Evolutionary conservation across 306 rosid genomes (phyloP), one percentile per base, ranked within the genome.

Genomic region (Vicia sativa): DNA sequence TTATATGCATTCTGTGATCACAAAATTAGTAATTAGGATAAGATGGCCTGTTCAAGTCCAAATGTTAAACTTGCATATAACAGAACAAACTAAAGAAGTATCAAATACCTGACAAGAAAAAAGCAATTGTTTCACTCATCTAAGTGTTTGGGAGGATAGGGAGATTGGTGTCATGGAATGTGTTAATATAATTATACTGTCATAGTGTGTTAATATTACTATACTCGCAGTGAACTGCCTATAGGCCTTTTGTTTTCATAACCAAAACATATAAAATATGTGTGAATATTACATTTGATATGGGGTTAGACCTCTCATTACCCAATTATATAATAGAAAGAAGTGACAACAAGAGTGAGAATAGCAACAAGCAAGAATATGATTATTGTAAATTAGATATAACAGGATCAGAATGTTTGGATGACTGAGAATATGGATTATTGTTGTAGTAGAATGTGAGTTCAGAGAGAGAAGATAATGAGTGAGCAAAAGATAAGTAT

Each of bases 1-100:
- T 58, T 44, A 86, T 70, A 65, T 86, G 79, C 79, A 59, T 75
- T 77, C 98, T 92, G 73, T 41, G 16, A 65, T 14, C 68, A 77
- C 18, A 44, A 60, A 15, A 25, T 46, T 5, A 78, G 28, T 25
- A 41, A 23, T 67, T 44, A 53, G 71, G 65, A 75, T 66, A 68
- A 39, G 26, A 23, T 48, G 64, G 8, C 42, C 38, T 25, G 21
- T 53, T 38, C 46, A 67, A 46, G 77, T 31, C 34, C 41, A 67
- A 65, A 54, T 45, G 11, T 39, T 41, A 35, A 14, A 25, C 28
- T 50, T 44, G 39, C 16, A 54, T 13, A 60, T 11, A 60, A 50
- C 55, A 74, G 42, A 59, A 3, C 12, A 49, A 49, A 18, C 26
- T 18, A 18, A 54, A 49, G 25, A 58, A 34, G 45, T 11, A 77